A percentile compares a stretch with the other conserved stretches of the same genome.
phyloP scores from a whole-genome alignment of 225 moss, liverwort and hornwort genomes.

The Anthoceros angustus region DNA sequence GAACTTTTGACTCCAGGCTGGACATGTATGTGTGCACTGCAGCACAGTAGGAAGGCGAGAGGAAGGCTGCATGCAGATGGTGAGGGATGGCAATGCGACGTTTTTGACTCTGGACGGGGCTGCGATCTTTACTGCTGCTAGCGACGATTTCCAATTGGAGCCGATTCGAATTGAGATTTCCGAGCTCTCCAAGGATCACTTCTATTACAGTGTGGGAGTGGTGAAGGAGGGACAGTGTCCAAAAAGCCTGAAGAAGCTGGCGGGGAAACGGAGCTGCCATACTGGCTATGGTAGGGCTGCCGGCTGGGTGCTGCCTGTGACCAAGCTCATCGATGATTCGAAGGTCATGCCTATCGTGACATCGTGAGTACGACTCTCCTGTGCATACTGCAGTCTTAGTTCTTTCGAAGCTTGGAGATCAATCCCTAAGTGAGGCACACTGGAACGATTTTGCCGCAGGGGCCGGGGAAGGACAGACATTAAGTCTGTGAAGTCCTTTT shows the following conservation, averaged over 20 bases:
- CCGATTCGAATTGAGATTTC: constrained; percentile 8
- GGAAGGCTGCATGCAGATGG: constrained; percentile 13
- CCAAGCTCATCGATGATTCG: constrained; percentile 16
- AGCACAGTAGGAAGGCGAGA: constrained; percentile 8
- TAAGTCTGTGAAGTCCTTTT: constrained; percentile 26
- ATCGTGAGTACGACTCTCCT: not conserved
- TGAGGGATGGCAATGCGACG: constrained; percentile 1
- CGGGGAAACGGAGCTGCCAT: constrained; percentile 33
- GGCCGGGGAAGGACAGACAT: constrained; percentile 21
- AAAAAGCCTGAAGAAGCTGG: constrained; percentile 11
- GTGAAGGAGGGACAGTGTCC: constrained; percentile 13
- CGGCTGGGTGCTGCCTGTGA: constrained; percentile 30
- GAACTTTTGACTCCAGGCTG: not conserved
- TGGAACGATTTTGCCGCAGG: not conserved
- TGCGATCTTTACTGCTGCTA: constrained; percentile 6
- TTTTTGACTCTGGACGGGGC: constrained; percentile 8
- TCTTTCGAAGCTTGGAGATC: not conserved
- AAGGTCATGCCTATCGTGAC: constrained; percentile 21
- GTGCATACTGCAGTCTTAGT: not conserved
- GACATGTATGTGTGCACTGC: not conserved
- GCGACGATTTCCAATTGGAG: not conserved
- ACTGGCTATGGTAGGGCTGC: constrained; percentile 33
- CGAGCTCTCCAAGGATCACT: not conserved
- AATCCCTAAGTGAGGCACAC: not conserved
- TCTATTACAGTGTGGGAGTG: constrained; percentile 9